Evolutionary conservation across 1,284 basidiomycete genomes (phyloP), one percentile per base, ranked within the genome.

Genomic region (Heterobasidion irregulare): DNA sequence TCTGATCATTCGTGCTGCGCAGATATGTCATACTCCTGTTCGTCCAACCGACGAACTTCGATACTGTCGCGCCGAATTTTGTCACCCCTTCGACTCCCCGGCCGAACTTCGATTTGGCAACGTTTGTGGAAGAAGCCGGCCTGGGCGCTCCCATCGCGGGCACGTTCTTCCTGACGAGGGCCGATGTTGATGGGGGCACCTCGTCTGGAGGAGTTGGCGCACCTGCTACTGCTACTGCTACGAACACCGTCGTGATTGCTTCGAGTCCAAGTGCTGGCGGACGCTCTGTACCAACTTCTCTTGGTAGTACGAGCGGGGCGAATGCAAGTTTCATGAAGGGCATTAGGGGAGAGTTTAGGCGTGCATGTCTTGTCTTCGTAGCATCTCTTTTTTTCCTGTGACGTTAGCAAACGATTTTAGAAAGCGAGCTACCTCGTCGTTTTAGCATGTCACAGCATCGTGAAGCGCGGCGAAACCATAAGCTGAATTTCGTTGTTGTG

Each of bases 11-110:
- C n/a, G n/a, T 56, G 16, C 26, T 36, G 16, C 41, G 16, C 56
- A 67, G 66, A 36, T 68, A 68, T 56, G 62, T 60, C 10, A 58
- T 65, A 47, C 58, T 70, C 4, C 61, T 68, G 15, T 69, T 65
- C 54, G 57, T 61, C n/a, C 67, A 68, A 57, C 64, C 65, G 1
- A 38, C 56, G 7, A 61, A 62, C 53, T 70, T 70, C 57, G 60
- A 58, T 38, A 45, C 47, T 5, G 55, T 52, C 2, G 57, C 58
- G 15, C 53, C 64, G 7, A 53, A 53, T 1, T 55, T 64, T 46
- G 58, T 66, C 44, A 63, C 64, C 52, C 34, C 63, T 1, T 61
- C 65, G 18, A 65, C 65, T 12, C 56, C 64, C 18, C 52, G 64
- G 35, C 48, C 47, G 38, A 65, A 65, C 52, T 70, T 68, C 61